Base-by-base conservation (phyloP, 768 basidiomycete genomes). In the Termitomyces titanicus region DNA sequence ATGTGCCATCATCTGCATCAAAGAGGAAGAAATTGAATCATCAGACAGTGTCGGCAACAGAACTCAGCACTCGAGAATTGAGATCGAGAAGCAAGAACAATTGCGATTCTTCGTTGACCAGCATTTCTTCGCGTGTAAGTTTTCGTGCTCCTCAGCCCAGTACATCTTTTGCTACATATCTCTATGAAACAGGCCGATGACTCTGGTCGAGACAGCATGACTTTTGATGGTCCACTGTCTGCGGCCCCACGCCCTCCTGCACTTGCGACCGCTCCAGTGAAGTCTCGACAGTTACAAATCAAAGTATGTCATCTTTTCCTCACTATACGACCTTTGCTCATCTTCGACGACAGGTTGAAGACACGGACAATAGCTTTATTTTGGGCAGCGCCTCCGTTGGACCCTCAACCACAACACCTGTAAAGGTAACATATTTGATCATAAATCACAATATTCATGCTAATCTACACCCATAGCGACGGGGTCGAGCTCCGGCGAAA, bases 71-170 rank as follows among this genome's bases (percentile, higher is more conserved):
- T 7, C 71, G 79, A 24, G 74, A 77, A 58, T 60, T 80, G 39
- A 74, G 80, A 34, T 79, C 80, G 51, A 72, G 77, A 56, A 72
- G 70, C 57, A 80, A 76, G 56, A 70, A 68, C 20, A 66, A 69
- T 18, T 59, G 63, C 40, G 76, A 75, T 35, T 70, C 72, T 31
- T 70, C 73, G 2, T 57, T 72, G 27, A 71, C 72, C 49, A 74
- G 72, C 49, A 62, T 74, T 27, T 72, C 77, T 44, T 74, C 73
- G 35, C 72, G 68, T 61, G 77, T 80, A 61, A 60, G 58, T 29
- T 37, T 27, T 24, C 20, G 40, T 29, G 47, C 18, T 53, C 11
- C 24, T 53, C 31, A 37, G 15, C 50, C 12, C 44, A 29, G 17
- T 25, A 51, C 51, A 20, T 45, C 46, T 24, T 53, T 37, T 40